Conservation (phyloP, 805 yeast genomes). For the Cyberlindnera euphorbiiphila region DNA sequence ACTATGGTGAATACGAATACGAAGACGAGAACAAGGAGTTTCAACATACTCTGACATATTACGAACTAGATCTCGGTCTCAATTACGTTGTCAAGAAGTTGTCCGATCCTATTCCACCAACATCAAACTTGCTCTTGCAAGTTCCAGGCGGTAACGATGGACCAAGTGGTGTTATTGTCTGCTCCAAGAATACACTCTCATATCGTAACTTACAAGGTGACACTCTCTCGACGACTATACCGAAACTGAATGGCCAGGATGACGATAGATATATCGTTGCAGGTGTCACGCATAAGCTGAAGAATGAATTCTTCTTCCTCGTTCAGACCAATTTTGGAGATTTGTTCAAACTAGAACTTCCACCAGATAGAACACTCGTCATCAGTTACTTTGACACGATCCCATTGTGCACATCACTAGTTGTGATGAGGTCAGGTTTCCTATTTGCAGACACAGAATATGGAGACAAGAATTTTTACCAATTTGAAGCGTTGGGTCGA, state of each 20-base stretch:
- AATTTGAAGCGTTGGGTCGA: constrained; percentile 73
- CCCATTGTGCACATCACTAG: constrained; percentile 51
- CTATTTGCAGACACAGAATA: constrained; percentile 61
- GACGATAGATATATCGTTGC: constrained; percentile 39
- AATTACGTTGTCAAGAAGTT: constrained; percentile 63
- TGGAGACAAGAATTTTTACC: constrained; percentile 67
- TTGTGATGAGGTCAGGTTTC: constrained; percentile 71
- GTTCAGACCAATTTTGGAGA: constrained; percentile 74
- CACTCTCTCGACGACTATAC: constrained; percentile 48
- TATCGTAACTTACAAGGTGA: constrained; percentile 43
- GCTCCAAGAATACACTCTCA: constrained; percentile 51
- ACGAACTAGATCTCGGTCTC: constrained; percentile 82
- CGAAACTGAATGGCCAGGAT: constrained; percentile 36
- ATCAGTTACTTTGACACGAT: constrained; percentile 76
- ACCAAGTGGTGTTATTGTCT: constrained; percentile 64
- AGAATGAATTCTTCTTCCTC: constrained; percentile 57
- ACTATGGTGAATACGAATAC: constrained; percentile 37
- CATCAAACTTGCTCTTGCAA: constrained; percentile 53
- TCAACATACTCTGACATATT: constrained; percentile 50
- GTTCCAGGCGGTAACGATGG: constrained; percentile 74
- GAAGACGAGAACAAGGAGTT: constrained; percentile 20
- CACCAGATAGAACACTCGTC: constrained; percentile 40
- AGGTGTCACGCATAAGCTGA: constrained; percentile 64
- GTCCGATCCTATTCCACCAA: constrained; percentile 35
- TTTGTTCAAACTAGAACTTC: constrained; percentile 60